Evolutionary conservation across 106 monocot species (phyloP).

Genomic region (Acorus calamus): DNA sequence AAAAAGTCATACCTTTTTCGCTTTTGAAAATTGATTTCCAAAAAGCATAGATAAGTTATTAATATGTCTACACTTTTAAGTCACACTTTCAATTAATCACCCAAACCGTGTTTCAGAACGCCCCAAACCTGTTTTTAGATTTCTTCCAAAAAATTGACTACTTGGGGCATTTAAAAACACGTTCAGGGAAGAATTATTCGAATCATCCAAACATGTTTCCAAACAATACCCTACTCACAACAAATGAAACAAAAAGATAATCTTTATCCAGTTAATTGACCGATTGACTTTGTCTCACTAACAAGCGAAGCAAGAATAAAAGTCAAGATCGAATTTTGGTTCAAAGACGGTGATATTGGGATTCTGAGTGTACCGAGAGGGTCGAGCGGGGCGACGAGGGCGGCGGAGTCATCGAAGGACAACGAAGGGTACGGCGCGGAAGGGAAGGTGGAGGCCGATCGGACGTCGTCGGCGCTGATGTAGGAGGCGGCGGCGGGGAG

Average conservation of each 20-base stretch:
- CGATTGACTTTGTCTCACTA: background rate
- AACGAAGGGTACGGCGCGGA: conserved; percentile 34
- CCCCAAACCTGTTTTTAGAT: too few relatives aligned
- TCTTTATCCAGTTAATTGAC: too few relatives aligned
- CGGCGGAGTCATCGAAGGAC: conserved; percentile 26
- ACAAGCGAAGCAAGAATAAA: background rate
- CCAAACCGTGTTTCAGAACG: too few relatives aligned
- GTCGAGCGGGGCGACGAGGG: conserved; percentile 31
- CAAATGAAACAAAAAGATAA: too few relatives aligned
- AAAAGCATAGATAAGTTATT: too few relatives aligned
- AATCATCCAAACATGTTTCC: background rate
- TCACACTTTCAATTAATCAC: too few relatives aligned
- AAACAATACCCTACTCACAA: background rate
- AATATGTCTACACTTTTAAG: too few relatives aligned
- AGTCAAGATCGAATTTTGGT: background rate
- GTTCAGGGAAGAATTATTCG: too few relatives aligned
- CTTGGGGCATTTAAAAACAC: too few relatives aligned
- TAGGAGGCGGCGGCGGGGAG: conserved; percentile 4
- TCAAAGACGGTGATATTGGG: background rate
- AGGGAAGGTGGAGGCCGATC: conserved; percentile 33
- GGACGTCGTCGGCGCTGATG: conserved; percentile 50
- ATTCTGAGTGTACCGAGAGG: conserved; percentile 21
- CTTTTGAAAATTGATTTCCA: too few relatives aligned
- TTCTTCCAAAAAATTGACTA: too few relatives aligned
- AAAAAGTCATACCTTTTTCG: too few relatives aligned